A percentile compares a stretch with the other conserved stretches of the same genome.
Evolutionary conservation across 331 rosid species (phyloP).

Genomic region (Malus hybrid): DNA sequence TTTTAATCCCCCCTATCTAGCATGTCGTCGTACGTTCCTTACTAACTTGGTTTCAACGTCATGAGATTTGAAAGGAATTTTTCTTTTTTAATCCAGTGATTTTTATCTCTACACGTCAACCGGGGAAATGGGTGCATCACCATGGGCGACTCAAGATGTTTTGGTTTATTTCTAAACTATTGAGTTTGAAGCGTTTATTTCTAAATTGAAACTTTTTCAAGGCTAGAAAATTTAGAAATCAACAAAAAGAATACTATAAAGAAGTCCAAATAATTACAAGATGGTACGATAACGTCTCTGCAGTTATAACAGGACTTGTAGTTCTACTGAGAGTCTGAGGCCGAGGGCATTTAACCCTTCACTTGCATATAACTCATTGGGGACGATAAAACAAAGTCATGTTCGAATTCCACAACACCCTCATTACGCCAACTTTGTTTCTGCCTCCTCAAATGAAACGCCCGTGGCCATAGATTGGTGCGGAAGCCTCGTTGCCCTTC

Average conservation of each 20-base stretch:
- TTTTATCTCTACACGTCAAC: no score
- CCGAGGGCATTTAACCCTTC: slow-evolving; percentile 8
- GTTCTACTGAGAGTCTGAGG: not conserved
- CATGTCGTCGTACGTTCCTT: no score
- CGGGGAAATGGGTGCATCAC: no score
- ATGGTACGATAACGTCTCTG: not conserved
- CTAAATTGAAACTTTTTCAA: not conserved
- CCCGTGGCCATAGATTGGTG: slow-evolving; percentile 60
- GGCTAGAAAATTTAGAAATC: not conserved
- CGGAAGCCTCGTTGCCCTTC: slow-evolving; percentile 46
- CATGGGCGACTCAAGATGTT: not conserved
- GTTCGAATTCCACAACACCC: slow-evolving; percentile 74
- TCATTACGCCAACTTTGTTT: slow-evolving; percentile 61
- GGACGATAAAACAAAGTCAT: slow-evolving; percentile 34
- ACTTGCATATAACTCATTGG: slow-evolving; percentile 9
- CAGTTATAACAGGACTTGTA: not conserved
- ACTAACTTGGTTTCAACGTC: no score
- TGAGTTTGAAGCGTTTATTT: not conserved
- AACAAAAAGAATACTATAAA: not conserved
- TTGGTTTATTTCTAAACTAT: not conserved
- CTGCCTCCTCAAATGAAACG: slow-evolving; percentile 68
- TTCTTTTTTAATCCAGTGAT: no score
- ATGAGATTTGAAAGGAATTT: no score
- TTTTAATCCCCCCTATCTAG: no score
- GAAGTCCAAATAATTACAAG: not conserved